Evolutionary conservation across 2,329 filamentous ascomycete species (phyloP), one percentile per base, ranked within the genome.

Genomic region (Microcera coccophila): DNA sequence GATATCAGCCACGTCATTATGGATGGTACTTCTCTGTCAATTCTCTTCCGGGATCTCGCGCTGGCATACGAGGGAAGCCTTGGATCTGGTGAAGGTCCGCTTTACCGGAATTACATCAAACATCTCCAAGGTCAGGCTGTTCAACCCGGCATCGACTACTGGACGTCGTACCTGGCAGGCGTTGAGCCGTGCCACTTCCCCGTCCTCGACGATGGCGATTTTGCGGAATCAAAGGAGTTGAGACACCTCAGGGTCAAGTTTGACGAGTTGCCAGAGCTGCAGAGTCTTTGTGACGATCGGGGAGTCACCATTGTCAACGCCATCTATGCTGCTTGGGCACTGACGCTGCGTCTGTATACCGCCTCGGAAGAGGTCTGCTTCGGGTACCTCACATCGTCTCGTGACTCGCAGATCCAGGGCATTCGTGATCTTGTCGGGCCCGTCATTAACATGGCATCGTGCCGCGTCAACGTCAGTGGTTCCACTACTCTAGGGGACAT

Each of bases 1-100:
- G 49, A 57, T 18, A 57, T 57, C 44, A 55, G 54, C 9, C 54
- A 57, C 4, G 49, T 54, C 3, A 48, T 57, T 14, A 26, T 42
- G 0, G 54, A 57, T 16, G 54, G 46, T 12, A 51, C 47, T 1
- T 59, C 48, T 2, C 44, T 57, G 44, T 44, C 47, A 5, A 42
- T 50, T n/a, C 26, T 58, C 1, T 52, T 53, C 36, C 42, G 39
- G 3, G 49, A 58, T 9, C 16, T 55, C 7, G 34, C 39, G 2
- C 14, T 37, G 18, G 53, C 53, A 0, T 56, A 56, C 15, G 40
- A 51, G 4, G 26, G 47, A 5, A 24, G 4, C 2, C 8, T 54
- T 7, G 2, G n/a, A 5, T 11, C 36, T 9, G 36, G 3, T 8
- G 33, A n/a, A 19, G 16, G 53, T 1, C 24, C 36, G 1, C 44